Percentiles rank a stretch among this genome's conserved stretches.
phyloP scores from a whole-genome alignment of 129 eudicot genomes.

The Heracleum sosnowskyi region DNA sequence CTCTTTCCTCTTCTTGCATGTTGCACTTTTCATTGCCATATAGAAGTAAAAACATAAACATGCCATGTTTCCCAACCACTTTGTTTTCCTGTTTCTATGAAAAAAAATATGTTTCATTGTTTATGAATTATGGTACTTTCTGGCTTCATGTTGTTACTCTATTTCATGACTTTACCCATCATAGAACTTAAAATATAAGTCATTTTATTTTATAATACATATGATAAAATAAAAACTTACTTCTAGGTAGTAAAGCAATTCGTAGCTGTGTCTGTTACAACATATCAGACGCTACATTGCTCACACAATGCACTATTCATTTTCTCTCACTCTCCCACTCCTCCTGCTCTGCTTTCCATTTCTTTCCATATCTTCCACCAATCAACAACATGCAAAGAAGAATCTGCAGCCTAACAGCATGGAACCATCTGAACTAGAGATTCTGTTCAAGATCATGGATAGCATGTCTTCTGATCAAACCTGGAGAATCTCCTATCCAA shows the following conservation, averaged over 20 bases:
- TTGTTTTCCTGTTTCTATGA: neutral
- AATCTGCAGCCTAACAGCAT: conserved; percentile 34
- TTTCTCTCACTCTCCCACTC: conserved; percentile 6
- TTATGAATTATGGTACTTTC: neutral
- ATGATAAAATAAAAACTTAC: neutral
- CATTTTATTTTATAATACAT: neutral
- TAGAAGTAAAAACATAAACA: neutral
- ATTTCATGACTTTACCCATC: neutral
- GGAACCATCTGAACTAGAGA: conserved; percentile 60
- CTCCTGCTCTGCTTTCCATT: conserved; percentile 12
- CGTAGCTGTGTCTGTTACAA: neutral
- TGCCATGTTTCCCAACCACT: neutral
- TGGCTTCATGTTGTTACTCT: conserved; percentile 1
- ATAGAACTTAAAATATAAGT: neutral
- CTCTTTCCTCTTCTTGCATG: conserved; percentile 2
- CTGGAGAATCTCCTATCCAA: conserved; percentile 56
- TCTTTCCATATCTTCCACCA: conserved; percentile 21
- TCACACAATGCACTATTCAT: conserved; percentile 18
- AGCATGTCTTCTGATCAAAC: conserved; percentile 49
- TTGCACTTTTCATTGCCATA: conserved; percentile 1
- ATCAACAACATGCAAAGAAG: conserved; percentile 19
- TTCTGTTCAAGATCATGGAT: conserved; percentile 68
- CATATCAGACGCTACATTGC: neutral
- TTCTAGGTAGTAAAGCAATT: neutral
- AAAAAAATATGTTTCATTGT: neutral